phyloP scores from a whole-genome alignment of 805 yeast genomes.

The Spathaspora sp. region DNA sequence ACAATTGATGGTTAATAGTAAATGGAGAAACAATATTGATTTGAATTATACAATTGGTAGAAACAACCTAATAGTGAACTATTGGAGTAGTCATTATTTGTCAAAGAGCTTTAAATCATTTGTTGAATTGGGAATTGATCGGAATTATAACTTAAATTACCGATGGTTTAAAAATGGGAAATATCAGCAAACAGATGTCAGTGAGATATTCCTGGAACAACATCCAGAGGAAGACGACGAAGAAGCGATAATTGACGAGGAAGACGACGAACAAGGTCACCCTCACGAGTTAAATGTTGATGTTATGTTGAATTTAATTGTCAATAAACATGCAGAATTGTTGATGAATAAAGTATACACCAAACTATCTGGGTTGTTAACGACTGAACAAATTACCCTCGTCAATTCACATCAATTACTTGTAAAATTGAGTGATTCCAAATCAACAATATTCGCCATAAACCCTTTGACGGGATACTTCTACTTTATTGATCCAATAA shows the following conservation, averaged over 20 bases:
- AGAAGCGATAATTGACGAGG: slow-evolving; percentile 8
- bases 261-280: slow-evolving; percentile 7
- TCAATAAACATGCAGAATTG: slow-evolving; percentile 36
- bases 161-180: slow-evolving; percentile 64
- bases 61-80: slow-evolving; percentile 52
- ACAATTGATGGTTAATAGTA: slow-evolving; percentile 38
- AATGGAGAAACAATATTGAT: slow-evolving; percentile 60
- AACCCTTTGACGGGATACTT: slow-evolving; percentile 39
- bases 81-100: slow-evolving; percentile 53
- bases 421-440: slow-evolving; percentile 27
- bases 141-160: slow-evolving; percentile 44
- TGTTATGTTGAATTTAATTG: slow-evolving; percentile 28
- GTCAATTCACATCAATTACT: slow-evolving; percentile 32
- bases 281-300: slow-evolving; percentile 33
- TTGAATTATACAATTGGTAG: slow-evolving; percentile 55
- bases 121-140: slow-evolving; percentile 60
- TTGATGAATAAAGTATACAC: slow-evolving; percentile 23
- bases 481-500: slow-evolving; percentile 37
- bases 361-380: slow-evolving; percentile 11
- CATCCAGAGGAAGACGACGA: slow-evolving; percentile 19
- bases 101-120: slow-evolving; percentile 47
- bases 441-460: slow-evolving; percentile 33
- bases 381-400: slow-evolving; percentile 11
- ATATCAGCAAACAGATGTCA: slow-evolving; percentile 20
- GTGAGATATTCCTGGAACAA: slow-evolving; percentile 2